phyloP scores from a whole-genome alignment of 2,329 filamentous ascomycete genomes.

The Arthrocladium fulminans region DNA sequence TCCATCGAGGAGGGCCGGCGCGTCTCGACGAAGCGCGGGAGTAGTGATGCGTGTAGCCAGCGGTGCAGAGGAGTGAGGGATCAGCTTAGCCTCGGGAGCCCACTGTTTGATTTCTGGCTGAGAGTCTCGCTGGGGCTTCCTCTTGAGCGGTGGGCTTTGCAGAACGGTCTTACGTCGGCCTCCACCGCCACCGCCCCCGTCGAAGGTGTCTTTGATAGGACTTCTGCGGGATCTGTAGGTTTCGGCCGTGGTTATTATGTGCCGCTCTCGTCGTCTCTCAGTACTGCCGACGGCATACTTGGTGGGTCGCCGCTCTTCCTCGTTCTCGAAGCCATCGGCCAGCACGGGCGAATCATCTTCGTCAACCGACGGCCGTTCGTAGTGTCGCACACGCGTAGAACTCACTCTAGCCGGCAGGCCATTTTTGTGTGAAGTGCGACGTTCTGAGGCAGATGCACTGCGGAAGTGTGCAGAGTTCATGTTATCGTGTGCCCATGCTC shows the following conservation, averaged over 20 bases:
- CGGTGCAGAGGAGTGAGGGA: conserved; percentile 62
- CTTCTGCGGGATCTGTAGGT: conserved; percentile 38
- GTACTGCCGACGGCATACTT: conserved; percentile 16
- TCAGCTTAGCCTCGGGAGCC: conserved; percentile 69
- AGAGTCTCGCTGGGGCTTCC: conserved; percentile 13
- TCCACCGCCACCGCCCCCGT: conserved; percentile 12
- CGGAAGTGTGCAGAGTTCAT: conserved; percentile 23
- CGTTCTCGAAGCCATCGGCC: conserved; percentile 12
- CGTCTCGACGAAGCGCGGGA: conserved; percentile 54
- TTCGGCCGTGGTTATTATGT: conserved; percentile 31
- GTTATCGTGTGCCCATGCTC: neutral
- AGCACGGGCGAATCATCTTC: conserved; percentile 18
- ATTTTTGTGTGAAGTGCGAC: conserved; percentile 16
- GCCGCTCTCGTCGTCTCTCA: conserved; percentile 25
- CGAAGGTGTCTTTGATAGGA: conserved; percentile 38
- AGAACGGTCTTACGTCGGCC: conserved; percentile 26
- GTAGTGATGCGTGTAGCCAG: conserved; percentile 59
- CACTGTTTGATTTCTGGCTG: conserved; percentile 38
- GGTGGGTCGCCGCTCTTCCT: conserved; percentile 15
- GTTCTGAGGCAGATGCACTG: conserved; percentile 23
- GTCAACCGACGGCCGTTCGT: conserved; percentile 17
- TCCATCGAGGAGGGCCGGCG: conserved; percentile 61
- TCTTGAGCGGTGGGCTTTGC: conserved; percentile 23
- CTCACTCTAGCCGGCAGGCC: conserved; percentile 19
- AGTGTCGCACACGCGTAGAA: conserved; percentile 18